phyloP scores from a whole-genome alignment of 2,329 filamentous ascomycete species.

The Colletotrichum higginsianum region DNA sequence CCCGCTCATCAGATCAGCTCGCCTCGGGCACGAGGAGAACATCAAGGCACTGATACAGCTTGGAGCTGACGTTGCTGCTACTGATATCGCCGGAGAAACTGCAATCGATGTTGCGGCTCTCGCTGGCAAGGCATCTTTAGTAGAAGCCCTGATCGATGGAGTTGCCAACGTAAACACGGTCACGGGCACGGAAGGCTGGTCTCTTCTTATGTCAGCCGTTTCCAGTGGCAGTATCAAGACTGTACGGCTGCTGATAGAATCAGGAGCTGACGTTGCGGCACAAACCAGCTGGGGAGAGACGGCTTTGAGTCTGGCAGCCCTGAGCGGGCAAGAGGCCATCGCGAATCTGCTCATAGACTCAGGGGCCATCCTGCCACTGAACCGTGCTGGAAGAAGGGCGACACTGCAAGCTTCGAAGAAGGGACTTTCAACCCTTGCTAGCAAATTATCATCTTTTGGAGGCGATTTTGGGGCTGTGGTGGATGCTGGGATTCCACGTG shows the following conservation, averaged over 20 bases:
- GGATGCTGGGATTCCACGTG: neutral
- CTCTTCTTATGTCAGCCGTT: neutral
- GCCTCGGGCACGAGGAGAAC: neutral
- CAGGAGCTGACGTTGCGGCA: neutral
- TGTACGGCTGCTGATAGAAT: neutral
- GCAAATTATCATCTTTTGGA: neutral
- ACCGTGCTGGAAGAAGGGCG: neutral
- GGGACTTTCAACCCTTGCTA: neutral
- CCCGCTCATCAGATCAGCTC: conserved; percentile 3
- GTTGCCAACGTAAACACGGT: conserved; percentile 1
- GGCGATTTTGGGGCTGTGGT: conserved; percentile 3
- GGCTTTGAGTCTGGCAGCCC: neutral
- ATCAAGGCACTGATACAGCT: neutral
- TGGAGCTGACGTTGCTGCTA: neutral
- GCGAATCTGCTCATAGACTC: neutral
- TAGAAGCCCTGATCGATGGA: neutral
- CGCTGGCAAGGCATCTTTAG: neutral
- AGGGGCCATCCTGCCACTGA: neutral
- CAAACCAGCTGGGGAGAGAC: conserved; percentile 1
- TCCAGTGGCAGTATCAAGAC: neutral
- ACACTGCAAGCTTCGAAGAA: neutral
- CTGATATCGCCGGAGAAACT: neutral
- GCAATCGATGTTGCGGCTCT: neutral
- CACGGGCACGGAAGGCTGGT: neutral
- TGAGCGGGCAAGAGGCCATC: neutral